Evolutionary conservation across 352 stramenopile genomes (phyloP).

Genomic region (Phytophthora podocarpi): DNA sequence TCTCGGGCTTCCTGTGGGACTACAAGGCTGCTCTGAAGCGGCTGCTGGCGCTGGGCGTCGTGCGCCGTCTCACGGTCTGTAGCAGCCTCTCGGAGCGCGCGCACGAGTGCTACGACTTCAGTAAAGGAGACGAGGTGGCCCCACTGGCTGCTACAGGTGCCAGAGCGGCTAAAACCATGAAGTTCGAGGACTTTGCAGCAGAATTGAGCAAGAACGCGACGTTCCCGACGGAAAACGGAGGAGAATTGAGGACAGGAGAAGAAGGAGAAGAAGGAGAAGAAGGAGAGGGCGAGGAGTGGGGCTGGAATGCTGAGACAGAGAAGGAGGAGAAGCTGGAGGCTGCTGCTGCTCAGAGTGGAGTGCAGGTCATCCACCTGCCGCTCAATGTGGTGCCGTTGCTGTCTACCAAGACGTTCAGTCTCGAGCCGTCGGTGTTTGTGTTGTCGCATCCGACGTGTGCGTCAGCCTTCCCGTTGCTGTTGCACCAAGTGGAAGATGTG

Average conservation of each 20-base stretch:
- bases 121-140: slow-evolving; percentile 6
- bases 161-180: slow-evolving; percentile 37
- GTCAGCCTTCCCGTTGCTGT: slow-evolving; percentile 69
- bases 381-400: slow-evolving; percentile 64
- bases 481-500: slow-evolving; percentile 49
- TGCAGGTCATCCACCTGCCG: slow-evolving; percentile 61
- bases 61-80: slow-evolving; percentile 55
- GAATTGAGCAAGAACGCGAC: slow-evolving; percentile 27
- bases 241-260: slow-evolving; percentile 13
- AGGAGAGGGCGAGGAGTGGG: slow-evolving; percentile 48
- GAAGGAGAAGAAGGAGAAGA: neutral
- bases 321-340: neutral
- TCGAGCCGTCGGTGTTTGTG: slow-evolving; percentile 76
- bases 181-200: slow-evolving; percentile 52
- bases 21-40: slow-evolving; percentile 44
- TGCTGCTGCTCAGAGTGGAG: slow-evolving; percentile 3
- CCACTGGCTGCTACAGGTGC: slow-evolving; percentile 7
- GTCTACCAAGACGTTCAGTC: slow-evolving; percentile 37
- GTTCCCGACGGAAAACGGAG: slow-evolving; percentile 12
- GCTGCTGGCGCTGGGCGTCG: slow-evolving; percentile 45
- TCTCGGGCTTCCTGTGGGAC: slow-evolving; percentile 70
- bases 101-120: slow-evolving; percentile 74
- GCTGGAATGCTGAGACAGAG: slow-evolving; percentile 41
- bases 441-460: slow-evolving; percentile 70
- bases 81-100: slow-evolving; percentile 71